phyloP scores from a whole-genome alignment of 2,329 filamentous ascomycete genomes.

The Grosmannia clavigera region DNA sequence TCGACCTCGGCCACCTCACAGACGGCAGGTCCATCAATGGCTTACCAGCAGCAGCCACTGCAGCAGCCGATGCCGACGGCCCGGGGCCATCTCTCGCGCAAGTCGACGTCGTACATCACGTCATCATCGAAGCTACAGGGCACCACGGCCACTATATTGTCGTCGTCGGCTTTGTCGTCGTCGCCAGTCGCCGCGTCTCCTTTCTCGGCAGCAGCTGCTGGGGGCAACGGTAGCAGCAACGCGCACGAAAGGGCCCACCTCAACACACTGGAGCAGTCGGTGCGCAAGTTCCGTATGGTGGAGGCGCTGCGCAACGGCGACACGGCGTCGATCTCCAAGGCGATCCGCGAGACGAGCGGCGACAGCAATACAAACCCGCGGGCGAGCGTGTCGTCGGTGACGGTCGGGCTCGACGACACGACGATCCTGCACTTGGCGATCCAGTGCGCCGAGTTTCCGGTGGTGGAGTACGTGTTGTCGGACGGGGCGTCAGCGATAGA shows the following conservation, averaged over 20 bases:
- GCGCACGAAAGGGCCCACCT: slow-evolving; percentile 10
- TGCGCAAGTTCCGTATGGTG: slow-evolving; percentile 87
- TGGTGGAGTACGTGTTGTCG: slow-evolving; percentile 90
- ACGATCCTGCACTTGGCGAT: slow-evolving; percentile 88
- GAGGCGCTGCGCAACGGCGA: slow-evolving; percentile 86
- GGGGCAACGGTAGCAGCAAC: neutral
- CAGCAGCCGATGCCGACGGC: slow-evolving; percentile 12
- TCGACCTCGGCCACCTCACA: slow-evolving; percentile 17
- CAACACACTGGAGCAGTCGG: slow-evolving; percentile 73
- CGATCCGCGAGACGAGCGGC: slow-evolving; percentile 55
- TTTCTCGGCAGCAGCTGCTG: too few species aligned
- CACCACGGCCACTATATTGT: neutral
- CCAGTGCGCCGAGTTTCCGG: slow-evolving; percentile 83
- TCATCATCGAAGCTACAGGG: neutral
- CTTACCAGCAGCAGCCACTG: slow-evolving; percentile 12
- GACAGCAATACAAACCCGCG: slow-evolving; percentile 31
- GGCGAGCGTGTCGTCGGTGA: slow-evolving; percentile 42
- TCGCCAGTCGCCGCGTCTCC: neutral
- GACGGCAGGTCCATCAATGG: slow-evolving; percentile 1
- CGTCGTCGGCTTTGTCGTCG: neutral
- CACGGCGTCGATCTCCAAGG: slow-evolving; percentile 77
- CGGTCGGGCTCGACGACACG: slow-evolving; percentile 57
- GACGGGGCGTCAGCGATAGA: slow-evolving; percentile 57
- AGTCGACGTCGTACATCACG: slow-evolving; percentile 22
- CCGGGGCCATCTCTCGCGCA: slow-evolving; percentile 33